Percentiles rank a stretch among this genome's conserved stretches.
Conservation (phyloP, 2,329 filamentous ascomycete genomes). For the Claviceps sp. region DNA sequence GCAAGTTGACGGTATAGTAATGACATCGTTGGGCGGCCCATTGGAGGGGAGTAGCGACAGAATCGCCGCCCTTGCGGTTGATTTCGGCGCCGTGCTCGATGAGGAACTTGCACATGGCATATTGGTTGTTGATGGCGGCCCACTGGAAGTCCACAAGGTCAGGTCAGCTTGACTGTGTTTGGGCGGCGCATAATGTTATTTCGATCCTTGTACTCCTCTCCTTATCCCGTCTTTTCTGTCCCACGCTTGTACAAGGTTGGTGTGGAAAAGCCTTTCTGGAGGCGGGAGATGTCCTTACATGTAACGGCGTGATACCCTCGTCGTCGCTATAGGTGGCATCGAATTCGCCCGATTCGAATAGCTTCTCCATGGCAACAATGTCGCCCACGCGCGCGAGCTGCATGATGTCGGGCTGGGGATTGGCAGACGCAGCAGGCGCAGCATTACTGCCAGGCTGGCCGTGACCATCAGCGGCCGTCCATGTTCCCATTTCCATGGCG, state of each 20-base stretch:
- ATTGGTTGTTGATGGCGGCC: conserved; percentile 98
- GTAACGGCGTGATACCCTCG: conserved; percentile 88
- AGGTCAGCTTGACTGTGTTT: neutral
- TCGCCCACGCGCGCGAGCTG: conserved; percentile 84
- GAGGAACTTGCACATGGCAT: conserved; percentile 91
- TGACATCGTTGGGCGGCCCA: conserved; percentile 96
- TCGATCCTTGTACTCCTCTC: neutral
- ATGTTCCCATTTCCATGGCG: conserved; percentile 40
- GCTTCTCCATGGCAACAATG: conserved; percentile 70
- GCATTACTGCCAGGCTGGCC: neutral
- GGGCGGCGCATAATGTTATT: neutral
- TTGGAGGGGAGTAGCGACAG: conserved; percentile 82
- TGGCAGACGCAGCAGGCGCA: conserved; percentile 5
- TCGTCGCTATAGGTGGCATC: conserved; percentile 76
- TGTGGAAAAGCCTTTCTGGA: neutral
- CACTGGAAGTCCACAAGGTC: conserved; percentile 49
- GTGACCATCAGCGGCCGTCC: conserved; percentile 26
- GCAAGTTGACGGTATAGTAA: conserved; percentile 89
- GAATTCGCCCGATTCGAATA: conserved; percentile 72
- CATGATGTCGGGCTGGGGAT: conserved; percentile 70
- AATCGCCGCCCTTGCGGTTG: conserved; percentile 91
- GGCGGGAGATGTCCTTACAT: conserved; percentile 44
- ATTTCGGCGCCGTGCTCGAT: conserved; percentile 75
- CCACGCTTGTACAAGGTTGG: neutral
- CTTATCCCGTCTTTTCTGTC: neutral